Evolutionary conservation across 495 filamentous ascomycete genomes (phyloP), one percentile per base, ranked within the genome.

Genomic region (Xylaria venustula): DNA sequence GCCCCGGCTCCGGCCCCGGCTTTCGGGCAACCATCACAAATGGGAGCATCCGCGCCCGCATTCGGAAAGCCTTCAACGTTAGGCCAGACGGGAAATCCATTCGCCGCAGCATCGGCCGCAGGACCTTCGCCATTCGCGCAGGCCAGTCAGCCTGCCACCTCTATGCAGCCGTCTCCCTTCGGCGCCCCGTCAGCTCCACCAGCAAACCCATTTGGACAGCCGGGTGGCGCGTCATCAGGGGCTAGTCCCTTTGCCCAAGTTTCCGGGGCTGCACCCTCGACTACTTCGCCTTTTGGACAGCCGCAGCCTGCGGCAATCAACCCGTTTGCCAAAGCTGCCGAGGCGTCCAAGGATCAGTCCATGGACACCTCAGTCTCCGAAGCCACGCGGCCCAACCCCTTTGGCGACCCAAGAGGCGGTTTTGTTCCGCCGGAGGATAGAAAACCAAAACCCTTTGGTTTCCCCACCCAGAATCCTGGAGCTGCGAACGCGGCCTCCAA

Each of bases 11-110:
- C 57, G 6, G 60, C 14, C 11, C 60, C 69, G 14, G 71, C 71
- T 8, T 77, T 78, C 41, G 75, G 74, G 28, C 68, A 73, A 30
- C 62, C 73, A 19, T 68, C 73, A 56, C 69, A 75, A 14, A 77
- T 34, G 30, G 30, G 30, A 34, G 30, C 30, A 11, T 34, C 65
- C 68, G 25, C 50, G 65, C 22, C 70, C 66, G 32, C 64, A 5
- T 70, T 68, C 20, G 67, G 67, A 1, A 60, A 67, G 34, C 48
- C 67, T 28, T 63, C 67, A 19, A 28, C 58, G 11, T 55, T 66
- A 15, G 65, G 63, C n/a, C 65, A 67, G 46, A 40, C 47, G 46
- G 61, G 63, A 19, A 61, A 62, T 64, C 60, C 70, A 17, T 34
- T 34, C 30, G 30, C 30, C 11, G 30, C 30, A 34, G 47, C 55